Conservation (phyloP, 345 rosid genomes). For the Corchorus olitorius region DNA sequence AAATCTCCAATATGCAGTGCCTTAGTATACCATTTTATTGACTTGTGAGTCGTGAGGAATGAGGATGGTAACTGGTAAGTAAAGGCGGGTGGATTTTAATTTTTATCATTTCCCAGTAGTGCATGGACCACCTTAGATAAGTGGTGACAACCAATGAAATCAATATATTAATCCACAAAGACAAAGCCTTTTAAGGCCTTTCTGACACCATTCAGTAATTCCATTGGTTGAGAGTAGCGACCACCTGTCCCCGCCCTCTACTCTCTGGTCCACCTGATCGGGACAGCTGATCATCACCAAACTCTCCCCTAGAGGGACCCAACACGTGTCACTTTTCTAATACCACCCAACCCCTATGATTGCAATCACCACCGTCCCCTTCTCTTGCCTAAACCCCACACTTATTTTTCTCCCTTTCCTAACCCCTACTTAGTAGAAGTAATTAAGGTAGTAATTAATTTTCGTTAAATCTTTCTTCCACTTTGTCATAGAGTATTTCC, state of each 20-base stretch:
- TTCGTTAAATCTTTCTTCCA: background rate
- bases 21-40: too few species aligned
- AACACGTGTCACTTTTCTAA: constrained; percentile 25
- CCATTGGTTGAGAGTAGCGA: constrained; percentile 17
- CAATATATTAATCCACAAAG: constrained; percentile 24
- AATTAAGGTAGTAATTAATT: too few species aligned
- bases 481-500: background rate
- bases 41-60: too few species aligned
- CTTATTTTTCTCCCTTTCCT: background rate
- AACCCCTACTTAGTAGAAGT: too few species aligned
- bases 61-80: too few species aligned
- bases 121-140: constrained; percentile 21
- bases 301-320: constrained; percentile 14
- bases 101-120: background rate
- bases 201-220: constrained; percentile 16
- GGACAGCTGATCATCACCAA: constrained; percentile 25
- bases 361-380: constrained; percentile 14
- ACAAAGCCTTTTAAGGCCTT: constrained; percentile 21
- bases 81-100: background rate
- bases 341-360: constrained; percentile 11
- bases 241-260: constrained; percentile 20
- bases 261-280: constrained; percentile 23
- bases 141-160: constrained; percentile 26
- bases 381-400: constrained; percentile 8
- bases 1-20: too few species aligned